phyloP scores from a whole-genome alignment of 768 basidiomycete genomes.

The Sistotremastrum suecicum region DNA sequence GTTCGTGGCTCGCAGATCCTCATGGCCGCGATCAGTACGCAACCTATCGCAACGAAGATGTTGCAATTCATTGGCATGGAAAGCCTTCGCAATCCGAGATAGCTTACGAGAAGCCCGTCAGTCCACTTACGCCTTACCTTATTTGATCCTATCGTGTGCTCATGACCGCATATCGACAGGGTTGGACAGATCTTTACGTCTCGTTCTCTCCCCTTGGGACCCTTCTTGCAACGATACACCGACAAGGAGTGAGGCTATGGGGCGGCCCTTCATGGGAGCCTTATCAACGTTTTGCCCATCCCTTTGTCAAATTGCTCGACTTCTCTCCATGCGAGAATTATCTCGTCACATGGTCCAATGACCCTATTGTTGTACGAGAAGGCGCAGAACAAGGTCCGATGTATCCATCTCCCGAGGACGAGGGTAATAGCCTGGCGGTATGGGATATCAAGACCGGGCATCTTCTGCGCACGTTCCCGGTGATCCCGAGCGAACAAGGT shows the following conservation, averaged over 20 bases:
- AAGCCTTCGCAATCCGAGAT: constrained; percentile 77
- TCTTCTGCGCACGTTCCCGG: constrained; percentile 82
- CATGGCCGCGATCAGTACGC: constrained; percentile 93
- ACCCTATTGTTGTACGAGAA: constrained; percentile 77
- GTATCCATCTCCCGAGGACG: constrained; percentile 85
- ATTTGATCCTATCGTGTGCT: constrained; percentile 2
- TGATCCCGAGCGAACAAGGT: constrained; percentile 32
- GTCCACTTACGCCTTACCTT: constrained; percentile 13
- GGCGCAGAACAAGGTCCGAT: constrained; percentile 69
- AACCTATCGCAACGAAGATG: constrained; percentile 85
- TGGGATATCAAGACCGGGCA: constrained; percentile 95
- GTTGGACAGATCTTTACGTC: constrained; percentile 94
- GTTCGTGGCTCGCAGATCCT: constrained; percentile 87
- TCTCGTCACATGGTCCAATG: constrained; percentile 94
- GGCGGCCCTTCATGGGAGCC: constrained; percentile 84
- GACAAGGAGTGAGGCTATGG: constrained; percentile 93
- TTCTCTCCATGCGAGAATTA: constrained; percentile 97
- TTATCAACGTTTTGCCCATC: constrained; percentile 87
- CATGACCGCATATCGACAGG: constrained; percentile 26
- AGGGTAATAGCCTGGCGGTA: constrained; percentile 93
- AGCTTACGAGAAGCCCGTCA: constrained; percentile 58
- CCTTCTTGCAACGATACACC: constrained; percentile 85
- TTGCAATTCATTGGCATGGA: constrained; percentile 85
- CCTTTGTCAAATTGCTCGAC: constrained; percentile 87
- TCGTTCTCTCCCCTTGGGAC: constrained; percentile 96